Conservation (phyloP, 257 asterid genomes). For the Voacanga thouarsii region DNA sequence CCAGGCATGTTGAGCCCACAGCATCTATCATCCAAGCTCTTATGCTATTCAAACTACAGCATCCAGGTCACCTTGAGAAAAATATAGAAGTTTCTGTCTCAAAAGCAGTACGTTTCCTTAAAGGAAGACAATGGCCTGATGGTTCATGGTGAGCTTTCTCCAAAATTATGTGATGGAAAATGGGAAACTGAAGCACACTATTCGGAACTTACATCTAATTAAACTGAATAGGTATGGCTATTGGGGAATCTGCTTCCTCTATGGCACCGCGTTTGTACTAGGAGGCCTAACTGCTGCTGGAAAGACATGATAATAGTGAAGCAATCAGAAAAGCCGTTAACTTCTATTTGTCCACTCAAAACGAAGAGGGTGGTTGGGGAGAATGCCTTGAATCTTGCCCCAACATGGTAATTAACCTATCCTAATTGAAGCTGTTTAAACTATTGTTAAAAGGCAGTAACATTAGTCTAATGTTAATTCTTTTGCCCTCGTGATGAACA, state of each 20-base stretch:
- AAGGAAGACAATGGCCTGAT: slow-evolving; percentile 55
- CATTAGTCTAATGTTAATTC: not conserved
- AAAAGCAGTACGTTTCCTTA: slow-evolving; percentile 45
- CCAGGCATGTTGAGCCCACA: slow-evolving; percentile 64
- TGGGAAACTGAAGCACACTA: not conserved
- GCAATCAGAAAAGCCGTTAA: slow-evolving; percentile 49
- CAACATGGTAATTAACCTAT: slow-evolving; percentile 46
- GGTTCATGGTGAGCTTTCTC: slow-evolving; percentile 61
- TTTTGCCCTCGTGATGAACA: slow-evolving; percentile 19
- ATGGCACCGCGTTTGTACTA: slow-evolving; percentile 60
- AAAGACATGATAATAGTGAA: slow-evolving; percentile 46
- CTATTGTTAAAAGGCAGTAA: not conserved
- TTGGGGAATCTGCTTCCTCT: slow-evolving; percentile 77
- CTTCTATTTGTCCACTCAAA: slow-evolving; percentile 53
- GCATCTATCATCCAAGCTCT: slow-evolving; percentile 53
- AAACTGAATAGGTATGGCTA: slow-evolving; percentile 53
- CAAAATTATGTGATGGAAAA: not conserved
- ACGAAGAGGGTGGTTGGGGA: slow-evolving; percentile 91
- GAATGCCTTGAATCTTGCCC: slow-evolving; percentile 79
- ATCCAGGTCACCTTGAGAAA: slow-evolving; percentile 63
- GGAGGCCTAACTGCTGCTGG: slow-evolving; percentile 57
- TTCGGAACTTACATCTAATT: not conserved
- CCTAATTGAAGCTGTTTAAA: not conserved
- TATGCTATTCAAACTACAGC: slow-evolving; percentile 45
- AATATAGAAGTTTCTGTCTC: slow-evolving; percentile 55